Percentiles rank a stretch among this genome's conserved stretches.
Evolutionary conservation across 306 rosid genomes (phyloP).

Genomic region (Cicer bijugum): DNA sequence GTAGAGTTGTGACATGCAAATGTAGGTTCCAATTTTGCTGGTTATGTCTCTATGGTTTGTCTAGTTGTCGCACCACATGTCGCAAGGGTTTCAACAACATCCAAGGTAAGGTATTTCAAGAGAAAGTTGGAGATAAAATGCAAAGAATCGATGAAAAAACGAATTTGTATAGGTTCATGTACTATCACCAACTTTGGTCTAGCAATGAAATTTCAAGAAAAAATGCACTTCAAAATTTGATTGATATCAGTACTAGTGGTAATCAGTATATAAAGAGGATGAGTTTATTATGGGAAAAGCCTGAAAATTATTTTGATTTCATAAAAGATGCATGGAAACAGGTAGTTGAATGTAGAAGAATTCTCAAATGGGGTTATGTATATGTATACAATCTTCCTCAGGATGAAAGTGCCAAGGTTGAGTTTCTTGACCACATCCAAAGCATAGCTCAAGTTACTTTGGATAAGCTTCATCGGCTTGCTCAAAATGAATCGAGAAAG

Average conservation of each 20-base stretch:
- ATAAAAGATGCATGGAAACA: conserved; percentile 55
- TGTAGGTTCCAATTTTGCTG: conserved; percentile 42
- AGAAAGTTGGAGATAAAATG: conserved; percentile 45
- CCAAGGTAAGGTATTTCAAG: background rate
- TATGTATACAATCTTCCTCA: conserved; percentile 59
- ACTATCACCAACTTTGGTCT: conserved; percentile 69
- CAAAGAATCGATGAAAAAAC: conserved; percentile 33
- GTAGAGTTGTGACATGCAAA: conserved; percentile 16
- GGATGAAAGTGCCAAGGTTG: conserved; percentile 37
- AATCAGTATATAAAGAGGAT: conserved; percentile 42
- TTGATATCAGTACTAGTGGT: conserved; percentile 11
- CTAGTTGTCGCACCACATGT: background rate
- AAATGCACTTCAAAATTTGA: conserved; percentile 41
- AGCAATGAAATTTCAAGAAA: conserved; percentile 48
- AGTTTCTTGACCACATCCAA: conserved; percentile 44
- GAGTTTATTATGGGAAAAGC: conserved; percentile 34
- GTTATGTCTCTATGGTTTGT: conserved; percentile 24
- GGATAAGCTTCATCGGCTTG: conserved; percentile 47
- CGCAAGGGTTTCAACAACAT: too few species aligned
- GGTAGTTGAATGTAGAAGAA: conserved; percentile 58
- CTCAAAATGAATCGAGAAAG: conserved; percentile 31
- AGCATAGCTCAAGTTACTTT: conserved; percentile 48
- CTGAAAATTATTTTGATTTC: conserved; percentile 47
- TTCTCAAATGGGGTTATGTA: conserved; percentile 62
- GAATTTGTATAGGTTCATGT: conserved; percentile 58